Evolutionary conservation across 1,284 basidiomycete species (phyloP).

Genomic region (Kwoniella shivajii): DNA sequence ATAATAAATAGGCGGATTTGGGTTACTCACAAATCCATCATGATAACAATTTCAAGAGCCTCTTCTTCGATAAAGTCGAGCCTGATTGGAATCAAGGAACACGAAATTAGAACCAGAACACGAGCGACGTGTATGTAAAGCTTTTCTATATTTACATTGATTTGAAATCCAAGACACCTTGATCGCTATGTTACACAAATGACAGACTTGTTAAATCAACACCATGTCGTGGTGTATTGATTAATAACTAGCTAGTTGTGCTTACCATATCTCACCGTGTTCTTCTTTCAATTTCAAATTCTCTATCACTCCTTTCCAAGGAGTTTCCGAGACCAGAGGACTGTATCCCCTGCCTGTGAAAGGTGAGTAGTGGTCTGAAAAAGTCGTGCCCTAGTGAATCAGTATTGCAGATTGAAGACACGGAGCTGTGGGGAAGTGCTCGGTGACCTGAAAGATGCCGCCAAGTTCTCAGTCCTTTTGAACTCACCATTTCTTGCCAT

Average conservation of each 20-base stretch:
- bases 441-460: too few relatives aligned
- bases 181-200: neutral
- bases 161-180: conserved; percentile 7
- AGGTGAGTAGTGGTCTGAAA: conserved; percentile 18
- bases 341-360: conserved; percentile 23
- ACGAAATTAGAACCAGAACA: neutral
- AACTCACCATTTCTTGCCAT: conserved; percentile 6
- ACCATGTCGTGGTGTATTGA: too few relatives aligned
- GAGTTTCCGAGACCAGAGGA: conserved; percentile 10
- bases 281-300: conserved; percentile 18
- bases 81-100: neutral
- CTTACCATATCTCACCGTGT: conserved; percentile 15
- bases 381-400: too few relatives aligned
- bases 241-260: neutral
- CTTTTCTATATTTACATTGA: conserved; percentile 3
- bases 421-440: too few relatives aligned
- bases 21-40: conserved; percentile 17
- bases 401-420: too few relatives aligned
- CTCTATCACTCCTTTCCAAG: conserved; percentile 17
- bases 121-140: too few relatives aligned
- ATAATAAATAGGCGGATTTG: too few relatives aligned
- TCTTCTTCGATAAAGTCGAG: conserved; percentile 12
- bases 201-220: too few relatives aligned
- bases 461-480: neutral
- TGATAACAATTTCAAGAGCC: conserved; percentile 6